Conservation (phyloP, 73 alveolate genomes). For the Durusdinium trenchii region DNA sequence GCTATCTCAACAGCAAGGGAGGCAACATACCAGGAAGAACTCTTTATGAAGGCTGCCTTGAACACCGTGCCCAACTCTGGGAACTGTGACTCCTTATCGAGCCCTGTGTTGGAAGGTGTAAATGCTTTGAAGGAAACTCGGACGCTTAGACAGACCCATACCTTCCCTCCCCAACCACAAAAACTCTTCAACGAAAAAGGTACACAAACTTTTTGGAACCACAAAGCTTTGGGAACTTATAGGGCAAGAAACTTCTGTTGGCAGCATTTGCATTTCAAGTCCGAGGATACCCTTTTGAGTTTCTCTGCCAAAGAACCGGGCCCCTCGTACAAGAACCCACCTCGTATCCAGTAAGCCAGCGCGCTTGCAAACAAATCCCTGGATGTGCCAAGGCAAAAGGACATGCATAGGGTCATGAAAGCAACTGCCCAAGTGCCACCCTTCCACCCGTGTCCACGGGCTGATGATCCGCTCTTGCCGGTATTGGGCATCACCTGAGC, state of each 20-base stretch:
- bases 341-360: not conserved
- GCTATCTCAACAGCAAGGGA: not conserved
- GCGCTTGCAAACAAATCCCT: not conserved
- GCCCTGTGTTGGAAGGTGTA: not conserved
- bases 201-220: too few relatives aligned
- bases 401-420: constrained; percentile 40
- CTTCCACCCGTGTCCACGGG: not conserved
- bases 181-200: too few relatives aligned
- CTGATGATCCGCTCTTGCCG: too few relatives aligned
- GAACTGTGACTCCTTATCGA: not conserved
- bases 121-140: not conserved
- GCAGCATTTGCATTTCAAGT: not conserved
- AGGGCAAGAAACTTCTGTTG: not conserved
- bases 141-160: not conserved
- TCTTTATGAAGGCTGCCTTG: not conserved
- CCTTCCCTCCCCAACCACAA: too few relatives aligned
- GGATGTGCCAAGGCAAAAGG: not conserved
- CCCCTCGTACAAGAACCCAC: not conserved
- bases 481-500: too few relatives aligned
- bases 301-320: not conserved
- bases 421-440: constrained; percentile 1
- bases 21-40: not conserved
- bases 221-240: not conserved
- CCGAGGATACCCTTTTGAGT: not conserved
- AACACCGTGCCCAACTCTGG: not conserved